phyloP scores from a whole-genome alignment of 768 basidiomycete genomes.

The Fibroporia radiculosa region DNA sequence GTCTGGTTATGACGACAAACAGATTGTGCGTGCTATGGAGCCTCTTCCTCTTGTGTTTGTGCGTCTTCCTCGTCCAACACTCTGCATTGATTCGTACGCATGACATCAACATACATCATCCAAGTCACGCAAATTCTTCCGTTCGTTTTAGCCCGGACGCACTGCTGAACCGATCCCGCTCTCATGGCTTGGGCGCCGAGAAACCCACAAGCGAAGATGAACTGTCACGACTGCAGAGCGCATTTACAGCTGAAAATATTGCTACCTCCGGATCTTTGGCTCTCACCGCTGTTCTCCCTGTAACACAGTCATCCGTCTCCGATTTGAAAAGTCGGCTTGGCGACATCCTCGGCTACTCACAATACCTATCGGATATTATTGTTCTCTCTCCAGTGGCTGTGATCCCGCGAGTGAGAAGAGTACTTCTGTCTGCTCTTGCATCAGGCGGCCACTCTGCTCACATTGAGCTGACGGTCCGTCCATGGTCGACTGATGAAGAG shows the following conservation, averaged over 20 bases:
- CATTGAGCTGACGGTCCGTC: constrained; percentile 36
- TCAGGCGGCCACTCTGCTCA: constrained; percentile 21
- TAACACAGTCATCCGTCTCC: constrained; percentile 29
- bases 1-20: background rate
- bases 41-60: background rate
- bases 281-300: constrained; percentile 33
- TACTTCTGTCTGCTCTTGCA: constrained; percentile 27
- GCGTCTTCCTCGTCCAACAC: background rate
- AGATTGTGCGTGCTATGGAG: background rate
- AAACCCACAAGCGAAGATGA: background rate
- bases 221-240: background rate
- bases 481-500: constrained; percentile 20
- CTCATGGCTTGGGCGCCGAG: background rate
- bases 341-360: constrained; percentile 30
- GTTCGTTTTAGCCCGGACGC: background rate
- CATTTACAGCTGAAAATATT: background rate
- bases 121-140: background rate
- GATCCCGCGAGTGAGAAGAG: constrained; percentile 26
- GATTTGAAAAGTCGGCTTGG: constrained; percentile 28
- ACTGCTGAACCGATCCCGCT: background rate
- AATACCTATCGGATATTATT: constrained; percentile 36
- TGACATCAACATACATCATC: background rate
- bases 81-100: background rate
- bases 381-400: constrained; percentile 37
- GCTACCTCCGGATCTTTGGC: background rate